A percentile compares a stretch with the other conserved stretches of the same genome.
These are phyloP conservation scores for Trichoderma gracile DNA, from an alignment of 2,329 filamentous ascomycete genomes.

Conservation along the genomic window DNA sequence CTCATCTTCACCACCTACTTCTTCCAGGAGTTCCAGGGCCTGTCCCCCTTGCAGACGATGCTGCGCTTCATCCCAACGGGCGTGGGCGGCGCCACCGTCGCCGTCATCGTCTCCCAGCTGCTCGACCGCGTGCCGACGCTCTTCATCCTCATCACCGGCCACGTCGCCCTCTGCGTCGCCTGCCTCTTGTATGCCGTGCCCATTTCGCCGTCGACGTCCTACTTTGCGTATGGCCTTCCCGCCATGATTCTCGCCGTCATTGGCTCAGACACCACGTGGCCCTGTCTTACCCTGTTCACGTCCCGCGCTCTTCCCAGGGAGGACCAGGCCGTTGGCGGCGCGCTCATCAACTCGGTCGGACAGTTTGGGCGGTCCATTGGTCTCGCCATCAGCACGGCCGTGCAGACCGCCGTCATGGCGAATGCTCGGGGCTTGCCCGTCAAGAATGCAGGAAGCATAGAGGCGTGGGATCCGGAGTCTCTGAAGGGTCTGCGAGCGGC, in stretches of 20 bases:
- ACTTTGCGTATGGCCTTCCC: conserved; percentile 67
- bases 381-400: conserved; percentile 63
- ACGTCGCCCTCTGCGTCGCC: conserved; percentile 54
- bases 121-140: conserved; percentile 59
- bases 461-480: conserved; percentile 48
- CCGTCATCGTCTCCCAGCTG: conserved; percentile 56
- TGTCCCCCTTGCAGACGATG: conserved; percentile 64
- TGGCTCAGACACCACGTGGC: conserved; percentile 67
- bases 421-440: conserved; percentile 47
- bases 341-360: conserved; percentile 65
- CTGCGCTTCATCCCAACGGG: conserved; percentile 69
- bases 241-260: conserved; percentile 67
- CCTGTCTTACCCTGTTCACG: conserved; percentile 65
- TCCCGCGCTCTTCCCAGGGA: conserved; percentile 61
- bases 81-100: conserved; percentile 58
- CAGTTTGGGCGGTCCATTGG: conserved; percentile 67
- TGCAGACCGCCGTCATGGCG: conserved; percentile 64
- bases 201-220: conserved; percentile 60
- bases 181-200: conserved; percentile 64
- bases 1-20: conserved; percentile 69
- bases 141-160: conserved; percentile 59
- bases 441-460: conserved; percentile 45
- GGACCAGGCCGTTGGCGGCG: conserved; percentile 68
- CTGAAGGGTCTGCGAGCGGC: conserved; percentile 52
- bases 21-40: conserved; percentile 66